phyloP scores from a whole-genome alignment of 1,284 basidiomycete species.

The Coriolopsis trogii region DNA sequence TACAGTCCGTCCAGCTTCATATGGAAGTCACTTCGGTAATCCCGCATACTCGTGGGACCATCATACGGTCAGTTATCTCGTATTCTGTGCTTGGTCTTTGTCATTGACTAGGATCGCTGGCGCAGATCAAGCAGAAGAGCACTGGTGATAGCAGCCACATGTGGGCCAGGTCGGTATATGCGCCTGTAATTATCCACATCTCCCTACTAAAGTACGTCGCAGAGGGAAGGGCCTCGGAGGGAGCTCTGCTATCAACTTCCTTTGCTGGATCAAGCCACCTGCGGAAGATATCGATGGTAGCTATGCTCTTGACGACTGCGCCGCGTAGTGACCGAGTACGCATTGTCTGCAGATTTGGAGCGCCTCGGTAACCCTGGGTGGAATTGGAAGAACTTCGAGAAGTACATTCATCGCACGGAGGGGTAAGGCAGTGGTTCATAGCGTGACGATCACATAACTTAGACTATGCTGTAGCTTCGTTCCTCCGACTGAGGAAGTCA shows the following conservation, averaged over 20 bases:
- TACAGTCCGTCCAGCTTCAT: constrained; percentile 33
- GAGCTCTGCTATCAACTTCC: constrained; percentile 28
- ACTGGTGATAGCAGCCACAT: constrained; percentile 13
- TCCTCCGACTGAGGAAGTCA: constrained; percentile 20
- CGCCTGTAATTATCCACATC: neutral
- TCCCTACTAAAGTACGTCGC: neutral
- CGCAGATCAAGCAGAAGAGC: constrained; percentile 23
- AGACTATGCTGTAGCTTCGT: constrained; percentile 22
- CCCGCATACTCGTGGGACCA: constrained; percentile 31
- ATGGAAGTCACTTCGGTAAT: constrained; percentile 33
- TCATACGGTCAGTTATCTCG: constrained; percentile 27
- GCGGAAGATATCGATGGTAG: constrained; percentile 26
- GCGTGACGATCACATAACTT: neutral
- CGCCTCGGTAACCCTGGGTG: constrained; percentile 31
- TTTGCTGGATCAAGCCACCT: constrained; percentile 26
- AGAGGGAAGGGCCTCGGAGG: constrained; percentile 31
- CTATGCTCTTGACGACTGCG: neutral
- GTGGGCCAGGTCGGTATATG: constrained; percentile 23
- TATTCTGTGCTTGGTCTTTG: accelerated
- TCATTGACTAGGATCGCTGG: neutral
- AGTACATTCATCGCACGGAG: constrained; percentile 22
- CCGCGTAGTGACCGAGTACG: too few relatives aligned
- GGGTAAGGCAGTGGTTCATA: constrained; percentile 9
- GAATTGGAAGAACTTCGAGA: constrained; percentile 30
- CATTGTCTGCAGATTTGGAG: constrained; percentile 21